Conservation (phyloP, 805 yeast species). For the Zygoascus biomembranicola region DNA sequence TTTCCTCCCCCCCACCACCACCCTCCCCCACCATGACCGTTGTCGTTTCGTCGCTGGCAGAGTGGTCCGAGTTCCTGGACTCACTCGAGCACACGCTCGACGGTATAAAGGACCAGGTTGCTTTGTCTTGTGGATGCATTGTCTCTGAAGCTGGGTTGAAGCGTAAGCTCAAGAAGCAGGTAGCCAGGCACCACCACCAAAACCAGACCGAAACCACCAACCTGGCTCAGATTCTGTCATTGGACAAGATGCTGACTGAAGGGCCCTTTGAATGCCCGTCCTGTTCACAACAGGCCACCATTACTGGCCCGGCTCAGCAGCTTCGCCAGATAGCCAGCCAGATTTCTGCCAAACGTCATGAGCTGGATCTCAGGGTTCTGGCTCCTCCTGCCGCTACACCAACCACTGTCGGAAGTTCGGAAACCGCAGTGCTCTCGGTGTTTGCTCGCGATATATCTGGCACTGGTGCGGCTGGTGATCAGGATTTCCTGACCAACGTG, state of each 20-base stretch:
- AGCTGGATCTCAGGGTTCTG: conserved; percentile 4
- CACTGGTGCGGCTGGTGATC: background rate
- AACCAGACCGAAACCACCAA: background rate
- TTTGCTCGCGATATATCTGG: background rate
- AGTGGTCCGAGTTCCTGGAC: conserved; percentile 14
- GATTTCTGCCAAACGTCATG: conserved; percentile 2
- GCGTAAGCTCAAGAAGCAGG: background rate
- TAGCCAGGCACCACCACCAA: background rate
- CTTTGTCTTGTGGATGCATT: conserved; percentile 15
- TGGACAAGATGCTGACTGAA: background rate
- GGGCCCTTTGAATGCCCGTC: background rate
- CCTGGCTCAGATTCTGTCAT: background rate
- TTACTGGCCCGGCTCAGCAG: background rate
- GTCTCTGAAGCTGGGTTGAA: conserved; percentile 7
- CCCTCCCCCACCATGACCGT: background rate
- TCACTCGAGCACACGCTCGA: conserved; percentile 11
- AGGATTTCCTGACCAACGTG: background rate
- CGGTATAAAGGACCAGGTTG: conserved; percentile 4
- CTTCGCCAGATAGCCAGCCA: background rate
- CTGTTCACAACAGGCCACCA: background rate
- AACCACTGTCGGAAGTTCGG: background rate
- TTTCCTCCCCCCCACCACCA: background rate
- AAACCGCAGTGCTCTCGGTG: background rate
- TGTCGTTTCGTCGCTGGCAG: conserved; percentile 6
- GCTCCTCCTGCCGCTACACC: background rate